Base-by-base conservation (phyloP, 805 yeast species). In the Saturnispora besseyi region DNA sequence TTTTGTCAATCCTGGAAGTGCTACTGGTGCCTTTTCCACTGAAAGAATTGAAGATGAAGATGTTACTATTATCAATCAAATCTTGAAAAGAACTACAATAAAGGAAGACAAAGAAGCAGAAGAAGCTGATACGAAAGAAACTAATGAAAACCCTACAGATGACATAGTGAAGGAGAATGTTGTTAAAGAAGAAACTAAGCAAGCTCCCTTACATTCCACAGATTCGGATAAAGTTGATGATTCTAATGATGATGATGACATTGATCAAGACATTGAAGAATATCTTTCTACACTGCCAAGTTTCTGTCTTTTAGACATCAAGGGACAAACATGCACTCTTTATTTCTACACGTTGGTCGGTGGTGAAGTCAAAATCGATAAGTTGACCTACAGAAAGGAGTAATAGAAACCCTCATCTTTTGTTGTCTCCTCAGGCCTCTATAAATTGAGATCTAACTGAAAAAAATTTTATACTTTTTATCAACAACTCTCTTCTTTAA, bases 1-100 rank as follows among this genome's bases (percentile, higher is more conserved):
- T 64, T 93, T 93, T 61, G 76, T 93, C n/a, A 91, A 87, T 63
- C 98, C 99, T 0, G 99, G 99, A 0, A 84, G 95, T 62, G 95
- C 95, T 40, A 90, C 97, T 0, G 99, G 99, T 26, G 96, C 97
- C 0, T 79, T 76, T 56, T 75, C 76, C 41, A 76, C 85, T 31
- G 83, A 81, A 59, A 79, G 81, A 68, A 81, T 81, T 51, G 73
- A 71, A 6, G 75, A 72, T 2, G 79, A 76, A 18, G 82, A 75
- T 3, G 73, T 74, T 3, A 72, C 62, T 5, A 67, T 65, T 7
- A 69, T 65, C 10, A 70, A 64, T 10, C 62, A 62, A 11, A 62
- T 61, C 5, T 56, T 65, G 41, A 49, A 51, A 18, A 43, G 58
- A 59, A 24, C 59, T 56, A 13, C 42, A 45, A 4, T 36, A 36